Evolutionary conservation across 2,329 filamentous ascomycete species (phyloP).

Genomic region (Paraphaeosphaeria sporulosa): DNA sequence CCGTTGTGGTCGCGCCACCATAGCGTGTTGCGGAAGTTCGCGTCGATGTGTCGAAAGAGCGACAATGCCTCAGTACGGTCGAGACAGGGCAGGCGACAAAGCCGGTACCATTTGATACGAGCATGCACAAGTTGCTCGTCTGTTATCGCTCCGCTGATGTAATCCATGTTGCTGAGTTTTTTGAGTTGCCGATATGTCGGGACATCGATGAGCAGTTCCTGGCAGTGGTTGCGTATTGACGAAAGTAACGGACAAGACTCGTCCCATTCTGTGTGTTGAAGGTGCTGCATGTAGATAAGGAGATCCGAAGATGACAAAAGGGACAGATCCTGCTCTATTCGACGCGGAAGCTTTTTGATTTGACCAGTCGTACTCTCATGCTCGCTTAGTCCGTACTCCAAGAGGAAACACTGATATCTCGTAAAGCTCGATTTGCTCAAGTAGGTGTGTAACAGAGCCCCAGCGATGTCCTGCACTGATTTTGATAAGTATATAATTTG

Average conservation of each 20-base stretch:
- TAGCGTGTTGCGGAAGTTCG: constrained; percentile 36
- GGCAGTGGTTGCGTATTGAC: constrained; percentile 35
- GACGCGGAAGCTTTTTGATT: constrained; percentile 29
- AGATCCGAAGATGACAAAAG: constrained; percentile 45
- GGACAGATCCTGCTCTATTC: constrained; percentile 43
- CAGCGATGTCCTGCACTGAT: constrained; percentile 40
- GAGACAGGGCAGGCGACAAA: constrained; percentile 35
- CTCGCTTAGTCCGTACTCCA: constrained; percentile 37
- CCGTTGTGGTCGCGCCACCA: constrained; percentile 39
- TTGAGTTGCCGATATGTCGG: constrained; percentile 48
- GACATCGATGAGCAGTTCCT: constrained; percentile 45
- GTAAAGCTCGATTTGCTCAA: constrained; percentile 44
- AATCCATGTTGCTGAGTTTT: constrained; percentile 46
- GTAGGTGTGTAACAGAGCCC: constrained; percentile 42
- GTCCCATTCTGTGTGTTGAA: constrained; percentile 43
- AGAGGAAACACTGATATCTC: constrained; percentile 46
- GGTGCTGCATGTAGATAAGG: constrained; percentile 43
- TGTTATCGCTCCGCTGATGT: constrained; percentile 36
- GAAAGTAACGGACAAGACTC: constrained; percentile 39
- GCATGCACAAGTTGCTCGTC: constrained; percentile 41
- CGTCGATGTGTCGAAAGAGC: constrained; percentile 43
- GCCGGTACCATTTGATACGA: constrained; percentile 46
- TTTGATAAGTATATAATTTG: constrained; percentile 47
- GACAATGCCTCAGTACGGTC: constrained; percentile 33
- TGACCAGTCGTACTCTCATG: constrained; percentile 18